Evolutionary conservation across 257 asterid species (phyloP).

Genomic region (Paraleonurus japonicus): DNA sequence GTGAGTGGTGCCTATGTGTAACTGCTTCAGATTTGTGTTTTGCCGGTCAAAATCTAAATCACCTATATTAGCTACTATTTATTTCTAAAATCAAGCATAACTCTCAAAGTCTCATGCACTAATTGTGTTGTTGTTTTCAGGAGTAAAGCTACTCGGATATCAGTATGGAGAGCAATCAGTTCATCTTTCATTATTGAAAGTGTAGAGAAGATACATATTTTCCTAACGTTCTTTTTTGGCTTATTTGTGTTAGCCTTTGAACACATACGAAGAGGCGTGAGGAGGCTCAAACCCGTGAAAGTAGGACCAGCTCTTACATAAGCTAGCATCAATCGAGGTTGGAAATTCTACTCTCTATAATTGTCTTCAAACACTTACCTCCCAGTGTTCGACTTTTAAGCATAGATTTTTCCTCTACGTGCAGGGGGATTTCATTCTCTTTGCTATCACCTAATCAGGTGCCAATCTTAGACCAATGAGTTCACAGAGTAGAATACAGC

Average conservation of each 20-base stretch:
- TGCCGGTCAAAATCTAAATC: neutral
- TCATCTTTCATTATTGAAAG: slow-evolving; percentile 44
- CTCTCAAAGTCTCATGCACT: neutral
- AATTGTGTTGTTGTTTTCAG: slow-evolving; percentile 35
- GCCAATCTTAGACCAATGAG: slow-evolving; percentile 10
- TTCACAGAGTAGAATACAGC: neutral
- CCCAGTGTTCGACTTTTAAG: neutral
- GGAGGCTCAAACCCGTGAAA: slow-evolving; percentile 60
- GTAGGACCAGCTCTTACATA: slow-evolving; percentile 65
- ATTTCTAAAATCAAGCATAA: neutral
- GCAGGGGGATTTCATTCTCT: slow-evolving; percentile 36
- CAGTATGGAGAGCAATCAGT: slow-evolving; percentile 43
- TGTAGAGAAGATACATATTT: slow-evolving; percentile 50
- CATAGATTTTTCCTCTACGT: neutral
- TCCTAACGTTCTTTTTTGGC: slow-evolving; percentile 54
- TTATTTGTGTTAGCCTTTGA: slow-evolving; percentile 52
- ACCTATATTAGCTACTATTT: neutral
- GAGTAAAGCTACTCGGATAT: slow-evolving; percentile 35
- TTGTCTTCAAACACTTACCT: neutral
- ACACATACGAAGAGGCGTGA: slow-evolving; percentile 48
- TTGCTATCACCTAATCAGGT: neutral
- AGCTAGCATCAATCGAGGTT: slow-evolving; percentile 34
- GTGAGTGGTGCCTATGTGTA: slow-evolving; percentile 44
- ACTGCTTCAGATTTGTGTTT: slow-evolving; percentile 20
- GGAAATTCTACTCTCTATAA: slow-evolving; percentile 26